Evolutionary conservation across 2,329 filamentous ascomycete genomes (phyloP), one percentile per base, ranked within the genome.

Genomic region (Penicillium sp.): DNA sequence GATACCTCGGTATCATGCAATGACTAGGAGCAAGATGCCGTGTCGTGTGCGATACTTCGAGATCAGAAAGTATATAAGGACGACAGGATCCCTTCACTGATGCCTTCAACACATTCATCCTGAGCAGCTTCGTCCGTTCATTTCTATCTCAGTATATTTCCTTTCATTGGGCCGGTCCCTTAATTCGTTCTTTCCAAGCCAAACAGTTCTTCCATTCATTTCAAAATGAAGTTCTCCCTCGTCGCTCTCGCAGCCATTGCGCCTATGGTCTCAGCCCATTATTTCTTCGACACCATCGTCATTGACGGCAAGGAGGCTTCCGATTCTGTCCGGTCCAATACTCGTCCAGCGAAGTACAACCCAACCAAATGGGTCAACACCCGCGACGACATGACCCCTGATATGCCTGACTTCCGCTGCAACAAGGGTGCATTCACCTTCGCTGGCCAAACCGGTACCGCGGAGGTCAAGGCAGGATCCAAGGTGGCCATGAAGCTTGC

Each of bases 401-500:
- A 40, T 34, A 1, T 23, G 12, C 27, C 13, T 12, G 47, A 50
- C 25, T 50, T 50, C 47, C 47, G 47, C 47, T 50, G 47, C 8
- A 50, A 50, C 5, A 31, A 31, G 37, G 47, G 47, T 1, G 23
- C 47, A 2, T 50, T 50, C 5, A 31, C 6, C n/a, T 23, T 31
- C 9, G 47, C 47, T 41, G 54, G 27, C 16, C 8, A 62, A 21
- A 63, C 60, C 2, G 25, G 29, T 15, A 52, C 48, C 2, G 54
- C 44, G 4, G 55, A 57, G 32, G 55, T 63, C 32, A 45, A 53
- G 35, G 59, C 60, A 1, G 60, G 60, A 2, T 48, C 50, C 29
- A 59, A 50, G 39, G 35, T 68, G 27, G 58, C 56, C 8, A 41
- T 60, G 51, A 59, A 57, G 51, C 62, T 67, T 40, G 58, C 31